These are phyloP conservation scores for Wickerhamomyces sp. DNA, from an alignment of 1,139 yeast species.

Conservation along the genomic window DNA sequence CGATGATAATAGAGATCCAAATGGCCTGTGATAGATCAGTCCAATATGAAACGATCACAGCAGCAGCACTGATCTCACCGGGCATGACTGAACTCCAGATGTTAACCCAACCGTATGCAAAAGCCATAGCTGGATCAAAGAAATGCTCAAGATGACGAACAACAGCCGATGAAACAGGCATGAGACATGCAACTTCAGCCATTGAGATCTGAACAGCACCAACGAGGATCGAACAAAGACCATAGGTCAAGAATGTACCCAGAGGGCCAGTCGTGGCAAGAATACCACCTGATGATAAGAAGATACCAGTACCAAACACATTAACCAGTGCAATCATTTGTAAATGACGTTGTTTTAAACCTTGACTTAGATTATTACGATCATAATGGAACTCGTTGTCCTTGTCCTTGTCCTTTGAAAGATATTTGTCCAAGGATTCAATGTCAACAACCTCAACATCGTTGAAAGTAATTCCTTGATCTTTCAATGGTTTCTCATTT, in stretches of 20 bases:
- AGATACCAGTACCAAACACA: slow-evolving; percentile 53
- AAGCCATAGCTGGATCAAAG: slow-evolving; percentile 66
- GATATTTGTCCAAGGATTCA: background rate
- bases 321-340: slow-evolving; percentile 33
- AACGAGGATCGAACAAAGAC: slow-evolving; percentile 45
- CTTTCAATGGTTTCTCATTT: too few relatives aligned
- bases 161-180: slow-evolving; percentile 30
- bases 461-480: background rate
- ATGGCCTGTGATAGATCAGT: slow-evolving; percentile 37
- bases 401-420: slow-evolving; percentile 13
- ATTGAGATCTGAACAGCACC: slow-evolving; percentile 26
- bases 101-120: slow-evolving; percentile 74
- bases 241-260: slow-evolving; percentile 43
- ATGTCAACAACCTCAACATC: slow-evolving; percentile 2
- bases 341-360: slow-evolving; percentile 29
- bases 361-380: slow-evolving; percentile 17
- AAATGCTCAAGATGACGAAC: slow-evolving; percentile 31
- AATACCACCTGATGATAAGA: slow-evolving; percentile 48
- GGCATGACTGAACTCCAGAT: slow-evolving; percentile 51
- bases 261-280: slow-evolving; percentile 53
- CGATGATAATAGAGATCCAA: slow-evolving; percentile 45
- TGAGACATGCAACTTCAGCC: slow-evolving; percentile 29
- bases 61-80: slow-evolving; percentile 75
- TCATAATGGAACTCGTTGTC: slow-evolving; percentile 16
- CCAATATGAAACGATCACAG: slow-evolving; percentile 57